Evolutionary conservation across 352 stramenopile species (phyloP).

Genomic region (Phytophthora ohioensis): DNA sequence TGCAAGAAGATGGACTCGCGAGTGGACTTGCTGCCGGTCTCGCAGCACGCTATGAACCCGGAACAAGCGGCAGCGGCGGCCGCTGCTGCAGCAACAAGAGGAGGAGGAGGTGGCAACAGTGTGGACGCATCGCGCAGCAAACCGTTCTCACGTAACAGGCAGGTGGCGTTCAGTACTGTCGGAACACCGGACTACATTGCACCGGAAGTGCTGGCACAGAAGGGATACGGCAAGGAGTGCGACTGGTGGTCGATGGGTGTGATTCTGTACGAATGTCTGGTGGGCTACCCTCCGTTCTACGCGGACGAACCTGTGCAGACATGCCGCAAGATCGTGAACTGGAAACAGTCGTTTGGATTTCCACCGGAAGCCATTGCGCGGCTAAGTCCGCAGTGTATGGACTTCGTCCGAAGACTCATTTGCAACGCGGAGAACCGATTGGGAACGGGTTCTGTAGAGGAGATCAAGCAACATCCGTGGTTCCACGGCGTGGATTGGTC

Average conservation of each 20-base stretch:
- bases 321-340: constrained; percentile 95
- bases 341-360: constrained; percentile 88
- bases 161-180: constrained; percentile 98
- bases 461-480: constrained; percentile 98
- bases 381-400: constrained; percentile 88
- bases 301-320: constrained; percentile 97
- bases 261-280: constrained; percentile 99
- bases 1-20: constrained; percentile 97
- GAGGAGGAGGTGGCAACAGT: constrained; percentile 36
- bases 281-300: constrained; percentile 99
- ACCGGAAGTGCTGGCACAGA: constrained; percentile 96
- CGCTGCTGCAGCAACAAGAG: constrained; percentile 22
- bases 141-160: constrained; percentile 62
- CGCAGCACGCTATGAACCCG: constrained; percentile 70
- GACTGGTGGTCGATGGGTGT: constrained; percentile 99
- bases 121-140: constrained; percentile 64
- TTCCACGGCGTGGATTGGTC: constrained; percentile 95
- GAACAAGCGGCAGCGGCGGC: constrained; percentile 26
- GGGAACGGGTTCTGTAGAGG: constrained; percentile 92
- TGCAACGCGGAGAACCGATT: constrained; percentile 95
- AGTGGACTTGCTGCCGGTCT: constrained; percentile 78
- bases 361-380: constrained; percentile 63
- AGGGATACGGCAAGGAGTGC: constrained; percentile 88
- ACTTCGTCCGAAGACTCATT: constrained; percentile 95
- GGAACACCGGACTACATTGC: constrained; percentile 99